Base-by-base conservation (phyloP, 176 grass and related monocot genomes). In the Thalia dealbata region DNA sequence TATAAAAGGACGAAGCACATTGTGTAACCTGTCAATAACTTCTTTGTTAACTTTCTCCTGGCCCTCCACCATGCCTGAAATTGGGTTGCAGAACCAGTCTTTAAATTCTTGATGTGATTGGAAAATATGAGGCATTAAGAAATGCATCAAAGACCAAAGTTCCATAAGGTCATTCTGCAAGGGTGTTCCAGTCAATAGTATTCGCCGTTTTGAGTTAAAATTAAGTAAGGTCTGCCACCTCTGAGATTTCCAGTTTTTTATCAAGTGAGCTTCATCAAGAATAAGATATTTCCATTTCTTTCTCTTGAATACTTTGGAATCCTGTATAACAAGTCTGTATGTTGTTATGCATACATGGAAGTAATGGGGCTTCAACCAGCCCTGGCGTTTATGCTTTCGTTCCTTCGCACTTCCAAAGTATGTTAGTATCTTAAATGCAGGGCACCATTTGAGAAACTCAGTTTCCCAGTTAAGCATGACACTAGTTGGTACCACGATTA, bases 211-310 rank as follows among this genome's bases (percentile, higher is more conserved):
- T 4, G 95, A 93, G 77, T 99, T 99, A 69, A 99, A 99, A 80
- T 99, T 99, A 54, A 99, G 78, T 52, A 99, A 61, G 63, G 90
- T 99, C 75, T 99, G 95, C 95, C 95, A 99, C 80, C 95, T 84
- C 64, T 99, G 95, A 78, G 95, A 99, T 86, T 99, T 99, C 95
- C 95, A 99, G 80, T 99, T 99, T 85, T 99, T 99, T 79, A 99
- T 99, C 64, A 99, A 66, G 90, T 99, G 95, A 78, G 95, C 95
- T 78, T 99, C 95, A 67, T 99, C 95, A 74, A 99, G 86, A 86
- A 99, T 99, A 76, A 99, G 87, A 84, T 99, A 99, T 77, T 99
- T 99, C 95, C 95, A 99, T 62, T 99, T 99, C 61, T 93, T 99
- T 73, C 95, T 41, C 81, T 93, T 99, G 75, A 99, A 99, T 7